Conservation (phyloP, 73 alveolate species). For the Tetrahymena malaccensis region DNA sequence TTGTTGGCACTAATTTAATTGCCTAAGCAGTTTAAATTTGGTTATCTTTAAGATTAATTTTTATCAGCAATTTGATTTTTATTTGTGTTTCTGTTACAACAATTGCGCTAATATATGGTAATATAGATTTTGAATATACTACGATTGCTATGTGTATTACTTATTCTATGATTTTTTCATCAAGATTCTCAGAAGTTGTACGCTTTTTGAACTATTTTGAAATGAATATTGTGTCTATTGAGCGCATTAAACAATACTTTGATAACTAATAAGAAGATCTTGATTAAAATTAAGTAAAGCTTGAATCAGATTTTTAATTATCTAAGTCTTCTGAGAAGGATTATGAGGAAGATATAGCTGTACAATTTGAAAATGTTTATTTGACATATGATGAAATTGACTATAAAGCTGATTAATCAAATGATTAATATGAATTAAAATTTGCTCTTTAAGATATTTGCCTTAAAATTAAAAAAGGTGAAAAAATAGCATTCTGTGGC, state of each 20-base stretch:
- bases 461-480: constrained; percentile 32
- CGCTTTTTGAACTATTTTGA: constrained; percentile 15
- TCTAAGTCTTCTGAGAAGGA: neutral
- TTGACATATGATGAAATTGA: constrained; percentile 30
- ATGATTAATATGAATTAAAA: neutral
- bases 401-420: neutral
- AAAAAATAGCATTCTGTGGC: constrained; percentile 74
- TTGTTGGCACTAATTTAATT: neutral
- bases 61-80: constrained; percentile 18
- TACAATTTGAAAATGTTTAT: constrained; percentile 16
- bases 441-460: constrained; percentile 16
- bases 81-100: constrained; percentile 22
- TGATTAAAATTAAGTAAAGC: neutral
- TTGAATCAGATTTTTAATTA: neutral
- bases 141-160: constrained; percentile 33
- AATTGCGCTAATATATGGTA: neutral
- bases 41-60: constrained; percentile 11
- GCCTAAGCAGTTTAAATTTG: constrained; percentile 9
- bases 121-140: constrained; percentile 8
- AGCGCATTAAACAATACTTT: constrained; percentile 21
- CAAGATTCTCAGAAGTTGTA: constrained; percentile 4
- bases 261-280: constrained; percentile 6
- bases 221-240: constrained; percentile 22
- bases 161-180: constrained; percentile 20
- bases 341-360: neutral